phyloP scores from a whole-genome alignment of 2,329 filamentous ascomycete species.

The Colletotrichum sp. region DNA sequence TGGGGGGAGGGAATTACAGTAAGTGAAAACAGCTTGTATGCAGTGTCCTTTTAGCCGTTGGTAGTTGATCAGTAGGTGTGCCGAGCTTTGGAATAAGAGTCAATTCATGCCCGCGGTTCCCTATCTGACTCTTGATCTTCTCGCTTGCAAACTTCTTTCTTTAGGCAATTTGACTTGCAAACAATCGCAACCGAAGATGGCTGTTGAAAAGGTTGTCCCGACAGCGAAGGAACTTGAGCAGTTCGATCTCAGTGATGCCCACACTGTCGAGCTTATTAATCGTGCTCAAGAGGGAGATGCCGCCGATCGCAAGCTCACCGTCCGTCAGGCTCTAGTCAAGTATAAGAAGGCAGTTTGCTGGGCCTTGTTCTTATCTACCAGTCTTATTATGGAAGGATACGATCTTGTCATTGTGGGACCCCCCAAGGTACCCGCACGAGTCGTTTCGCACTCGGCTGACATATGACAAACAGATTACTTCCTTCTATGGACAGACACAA shows the following conservation, averaged over 20 bases:
- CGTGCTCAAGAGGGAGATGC: background rate
- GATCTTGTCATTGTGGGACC: slow-evolving; percentile 48
- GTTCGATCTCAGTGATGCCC: background rate
- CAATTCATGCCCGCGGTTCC: fast-evolving
- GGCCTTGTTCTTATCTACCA: slow-evolving; percentile 40
- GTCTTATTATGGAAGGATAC: slow-evolving; percentile 57
- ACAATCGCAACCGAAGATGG: background rate
- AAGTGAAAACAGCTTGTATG: background rate
- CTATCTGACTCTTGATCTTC: fast-evolving
- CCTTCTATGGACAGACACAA: slow-evolving; percentile 37
- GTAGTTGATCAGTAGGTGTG: background rate
- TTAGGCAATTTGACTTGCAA: fast-evolving
- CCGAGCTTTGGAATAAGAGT: background rate
- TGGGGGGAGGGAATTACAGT: background rate
- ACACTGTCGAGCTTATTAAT: background rate
- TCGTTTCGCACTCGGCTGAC: background rate
- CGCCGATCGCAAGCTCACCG: slow-evolving; percentile 26
- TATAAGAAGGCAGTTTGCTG: slow-evolving; percentile 34
- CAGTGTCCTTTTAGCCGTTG: background rate
- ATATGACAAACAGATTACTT: slow-evolving; percentile 13
- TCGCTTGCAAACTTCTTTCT: background rate
- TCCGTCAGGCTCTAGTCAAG: slow-evolving; percentile 28
- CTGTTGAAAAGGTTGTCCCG: background rate
- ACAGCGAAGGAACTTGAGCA: background rate
- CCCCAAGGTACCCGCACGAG: background rate